Percentiles rank a stretch among this genome's conserved stretches.
Evolutionary conservation across 1,284 basidiomycete genomes (phyloP).

Genomic region (Tilletia setariae): DNA sequence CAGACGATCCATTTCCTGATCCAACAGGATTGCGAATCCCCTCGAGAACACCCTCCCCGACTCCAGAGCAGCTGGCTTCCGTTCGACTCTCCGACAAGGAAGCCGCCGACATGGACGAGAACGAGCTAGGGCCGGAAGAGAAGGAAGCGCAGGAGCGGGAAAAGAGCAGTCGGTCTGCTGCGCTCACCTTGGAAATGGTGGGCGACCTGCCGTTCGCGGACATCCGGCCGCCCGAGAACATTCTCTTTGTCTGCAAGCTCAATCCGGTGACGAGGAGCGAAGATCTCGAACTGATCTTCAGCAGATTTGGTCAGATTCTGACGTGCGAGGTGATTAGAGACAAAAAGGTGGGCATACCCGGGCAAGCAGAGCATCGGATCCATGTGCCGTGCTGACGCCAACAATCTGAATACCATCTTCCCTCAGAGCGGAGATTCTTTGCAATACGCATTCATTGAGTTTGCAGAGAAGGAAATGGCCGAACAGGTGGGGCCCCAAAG

Average conservation of each 20-base stretch:
- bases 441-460: constrained; percentile 99
- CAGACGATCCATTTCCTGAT: constrained; percentile 92
- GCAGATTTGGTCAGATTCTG: constrained; percentile 88
- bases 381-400: background rate
- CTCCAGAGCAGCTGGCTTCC: constrained; percentile 47
- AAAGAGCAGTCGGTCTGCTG: constrained; percentile 84
- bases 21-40: constrained; percentile 65
- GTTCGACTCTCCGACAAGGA: constrained; percentile 70
- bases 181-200: constrained; percentile 97
- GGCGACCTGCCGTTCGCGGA: constrained; percentile 97
- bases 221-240: constrained; percentile 95
- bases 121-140: constrained; percentile 70
- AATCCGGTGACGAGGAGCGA: constrained; percentile 93
- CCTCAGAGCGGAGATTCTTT: constrained; percentile 78
- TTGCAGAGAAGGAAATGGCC: constrained; percentile 84
- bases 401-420: background rate
- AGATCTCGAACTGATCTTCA: constrained; percentile 95
- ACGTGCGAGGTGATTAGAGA: constrained; percentile 96
- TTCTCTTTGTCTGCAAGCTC: constrained; percentile 96
- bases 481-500: constrained; percentile 63
- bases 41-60: constrained; percentile 68
- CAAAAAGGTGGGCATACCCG: constrained; percentile 62
- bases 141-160: constrained; percentile 73
- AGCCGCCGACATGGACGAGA: constrained; percentile 53
- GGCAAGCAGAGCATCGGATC: too few species aligned